A percentile compares a stretch with the other conserved stretches of the same genome.
These are phyloP conservation scores for Thymus mandschuricus DNA, from an alignment of 257 asterid species.

Conservation along the genomic window DNA sequence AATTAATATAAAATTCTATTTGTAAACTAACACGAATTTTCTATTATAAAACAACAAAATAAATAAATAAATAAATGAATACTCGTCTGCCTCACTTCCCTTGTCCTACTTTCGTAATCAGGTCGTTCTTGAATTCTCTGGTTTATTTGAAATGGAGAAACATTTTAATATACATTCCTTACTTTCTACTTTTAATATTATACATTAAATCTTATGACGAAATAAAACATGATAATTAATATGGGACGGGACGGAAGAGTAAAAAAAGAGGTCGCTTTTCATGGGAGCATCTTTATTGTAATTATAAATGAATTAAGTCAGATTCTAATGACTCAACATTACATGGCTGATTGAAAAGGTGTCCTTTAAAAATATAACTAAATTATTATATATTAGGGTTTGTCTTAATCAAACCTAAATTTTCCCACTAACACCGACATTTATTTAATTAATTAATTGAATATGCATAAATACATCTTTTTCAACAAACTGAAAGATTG, in stretches of 20 bases:
- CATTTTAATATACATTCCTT: too few relatives aligned
- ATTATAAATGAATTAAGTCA: conserved; percentile 37
- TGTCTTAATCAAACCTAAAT: conserved; percentile 44
- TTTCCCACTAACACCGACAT: conserved; percentile 39
- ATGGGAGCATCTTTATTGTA: neutral
- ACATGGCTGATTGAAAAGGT: conserved; percentile 42
- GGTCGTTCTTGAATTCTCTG: too few relatives aligned
- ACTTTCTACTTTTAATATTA: too few relatives aligned
- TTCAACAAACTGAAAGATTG: conserved; percentile 20
- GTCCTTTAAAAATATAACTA: conserved; percentile 10
- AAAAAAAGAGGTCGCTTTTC: conserved; percentile 25
- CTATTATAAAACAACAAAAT: neutral
- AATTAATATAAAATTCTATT: neutral
- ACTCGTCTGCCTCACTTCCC: too few relatives aligned
- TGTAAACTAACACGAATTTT: neutral
- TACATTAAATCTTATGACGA: too few relatives aligned
- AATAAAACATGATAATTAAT: too few relatives aligned
- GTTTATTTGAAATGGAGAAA: too few relatives aligned
- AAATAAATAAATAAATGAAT: neutral
- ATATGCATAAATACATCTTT: conserved; percentile 6
- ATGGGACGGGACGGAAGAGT: too few relatives aligned
- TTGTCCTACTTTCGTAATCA: too few relatives aligned
- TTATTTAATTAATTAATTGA: neutral
- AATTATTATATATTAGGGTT: neutral
- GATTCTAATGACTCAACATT: conserved; percentile 59